Evolutionary conservation across 2,329 filamentous ascomycete genomes (phyloP).

Genomic region (Colletotrichum limetticola): DNA sequence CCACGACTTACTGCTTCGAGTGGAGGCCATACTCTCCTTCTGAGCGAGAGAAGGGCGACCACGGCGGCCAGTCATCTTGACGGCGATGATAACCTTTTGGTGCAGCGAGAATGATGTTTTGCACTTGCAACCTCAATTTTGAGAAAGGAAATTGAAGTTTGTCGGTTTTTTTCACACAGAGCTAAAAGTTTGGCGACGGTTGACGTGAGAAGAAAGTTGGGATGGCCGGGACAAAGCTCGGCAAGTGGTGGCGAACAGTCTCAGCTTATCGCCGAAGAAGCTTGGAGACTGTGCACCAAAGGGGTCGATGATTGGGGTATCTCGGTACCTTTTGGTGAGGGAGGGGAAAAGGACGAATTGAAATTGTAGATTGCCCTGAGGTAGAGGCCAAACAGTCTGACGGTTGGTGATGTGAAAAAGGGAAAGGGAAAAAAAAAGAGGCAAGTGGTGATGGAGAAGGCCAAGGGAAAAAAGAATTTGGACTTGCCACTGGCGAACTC

Average conservation of each 20-base stretch:
- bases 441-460: not conserved
- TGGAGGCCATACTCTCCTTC: conserved; percentile 19
- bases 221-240: conserved; percentile 32
- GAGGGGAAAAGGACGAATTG: not conserved
- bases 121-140: not conserved
- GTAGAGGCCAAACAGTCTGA: not conserved
- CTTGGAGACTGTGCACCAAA: not conserved
- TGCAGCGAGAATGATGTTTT: not conserved
- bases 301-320: not conserved
- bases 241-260: conserved; percentile 30
- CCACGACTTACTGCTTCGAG: conserved; percentile 18
- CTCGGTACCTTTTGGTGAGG: not conserved
- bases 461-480: not conserved
- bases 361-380: not conserved
- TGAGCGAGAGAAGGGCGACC: conserved; percentile 19
- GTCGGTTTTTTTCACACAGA: not conserved
- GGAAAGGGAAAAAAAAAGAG: not conserved
- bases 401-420: not conserved
- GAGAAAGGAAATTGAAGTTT: not conserved
- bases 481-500: not conserved
- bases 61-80: conserved; percentile 22
- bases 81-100: not conserved
- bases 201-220: conserved; percentile 17
- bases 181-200: conserved; percentile 15
- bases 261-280: conserved; percentile 28